Evolutionary conservation across 75 land plant genomes (phyloP), one percentile per base, ranked within the genome.

Genomic region (Pinus albicaulis): DNA sequence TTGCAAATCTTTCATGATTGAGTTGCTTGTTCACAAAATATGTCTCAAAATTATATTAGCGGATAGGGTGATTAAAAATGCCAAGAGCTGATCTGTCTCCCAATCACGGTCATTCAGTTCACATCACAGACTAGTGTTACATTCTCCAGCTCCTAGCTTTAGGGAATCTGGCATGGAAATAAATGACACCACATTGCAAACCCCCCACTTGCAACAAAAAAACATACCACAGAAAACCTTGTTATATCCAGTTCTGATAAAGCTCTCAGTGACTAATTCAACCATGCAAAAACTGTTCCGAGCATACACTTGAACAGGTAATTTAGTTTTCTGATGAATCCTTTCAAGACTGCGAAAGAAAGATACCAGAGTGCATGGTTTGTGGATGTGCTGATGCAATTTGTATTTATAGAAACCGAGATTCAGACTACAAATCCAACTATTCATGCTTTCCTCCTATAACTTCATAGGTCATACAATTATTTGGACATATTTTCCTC

Each of bases 401-500:
- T 17, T 11, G 8, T 38, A 41, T n/a, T n/a, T n/a, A 8, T 68
- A 38, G 23, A 68, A 41, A 11, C 41, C 12, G 8, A 38, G 52
- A 68, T 41, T 41, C 14, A 68, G 11, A 8, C 22, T 19, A 41
- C 53, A n/a, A 68, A 38, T 68, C 71, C 44, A 68, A n/a, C 12
- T 3, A 4, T 41, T 10, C 20, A 26, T 31, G n/a, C 22, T 38
- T 68, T 68, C 19, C 23, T 19, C 48, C 11, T 38, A 68, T 12
- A 68, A 68, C n/a, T 66, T 14, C 8, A n/a, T 66, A 68, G 10
- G 38, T 26, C 20, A n/a, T 66, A 36, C 48, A 66, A 66, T 44
- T 68, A 68, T 68, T 22, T n/a, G 6, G 71, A 68, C 0, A 13
- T 68, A 68, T 68, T 68, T 41, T 41, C 71, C 38, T 68, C 71